A percentile compares a stretch with the other conserved stretches of the same genome.
Evolutionary conservation across 2,329 filamentous ascomycete species (phyloP).

Genomic region (Aspergillus tubingensis): DNA sequence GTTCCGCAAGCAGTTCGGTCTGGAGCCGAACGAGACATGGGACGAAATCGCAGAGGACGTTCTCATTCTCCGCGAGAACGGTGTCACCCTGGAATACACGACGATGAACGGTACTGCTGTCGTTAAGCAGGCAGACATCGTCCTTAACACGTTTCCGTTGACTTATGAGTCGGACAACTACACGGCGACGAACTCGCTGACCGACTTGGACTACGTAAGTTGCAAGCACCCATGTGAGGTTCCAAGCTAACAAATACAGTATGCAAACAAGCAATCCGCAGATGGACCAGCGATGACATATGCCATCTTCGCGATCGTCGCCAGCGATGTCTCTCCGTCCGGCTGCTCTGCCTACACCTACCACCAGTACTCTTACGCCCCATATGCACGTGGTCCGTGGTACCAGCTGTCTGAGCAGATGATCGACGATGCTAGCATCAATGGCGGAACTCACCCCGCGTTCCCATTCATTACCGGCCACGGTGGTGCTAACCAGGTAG

Average conservation of each 20-base stretch:
- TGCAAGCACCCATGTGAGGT: background rate
- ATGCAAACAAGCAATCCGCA: constrained; percentile 67
- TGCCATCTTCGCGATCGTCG: constrained; percentile 67
- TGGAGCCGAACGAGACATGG: constrained; percentile 61
- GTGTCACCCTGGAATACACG: constrained; percentile 65
- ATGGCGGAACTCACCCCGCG: constrained; percentile 68
- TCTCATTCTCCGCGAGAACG: constrained; percentile 57
- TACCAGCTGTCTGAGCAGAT: constrained; percentile 72
- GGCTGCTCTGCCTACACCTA: constrained; percentile 71
- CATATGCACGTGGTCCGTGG: constrained; percentile 67
- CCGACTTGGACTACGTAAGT: constrained; percentile 63
- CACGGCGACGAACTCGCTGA: constrained; percentile 50
- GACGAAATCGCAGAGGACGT: constrained; percentile 58
- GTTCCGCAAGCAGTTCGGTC: constrained; percentile 59
- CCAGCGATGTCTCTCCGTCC: constrained; percentile 64
- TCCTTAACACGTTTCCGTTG: constrained; percentile 66
- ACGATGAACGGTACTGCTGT: constrained; percentile 66
- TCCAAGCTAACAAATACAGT: constrained; percentile 41
- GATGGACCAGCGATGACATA: constrained; percentile 75
- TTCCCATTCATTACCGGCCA: constrained; percentile 72
- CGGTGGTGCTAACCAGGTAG: constrained; percentile 68
- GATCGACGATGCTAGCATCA: constrained; percentile 59
- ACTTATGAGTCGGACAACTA: constrained; percentile 56
- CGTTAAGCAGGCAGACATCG: constrained; percentile 72
- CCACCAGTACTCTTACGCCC: constrained; percentile 62